A percentile compares a stretch with the other conserved stretches of the same genome.
These are phyloP conservation scores for Phytophthora aleatoria DNA, from an alignment of 352 stramenopile species.

Conservation along the genomic window DNA sequence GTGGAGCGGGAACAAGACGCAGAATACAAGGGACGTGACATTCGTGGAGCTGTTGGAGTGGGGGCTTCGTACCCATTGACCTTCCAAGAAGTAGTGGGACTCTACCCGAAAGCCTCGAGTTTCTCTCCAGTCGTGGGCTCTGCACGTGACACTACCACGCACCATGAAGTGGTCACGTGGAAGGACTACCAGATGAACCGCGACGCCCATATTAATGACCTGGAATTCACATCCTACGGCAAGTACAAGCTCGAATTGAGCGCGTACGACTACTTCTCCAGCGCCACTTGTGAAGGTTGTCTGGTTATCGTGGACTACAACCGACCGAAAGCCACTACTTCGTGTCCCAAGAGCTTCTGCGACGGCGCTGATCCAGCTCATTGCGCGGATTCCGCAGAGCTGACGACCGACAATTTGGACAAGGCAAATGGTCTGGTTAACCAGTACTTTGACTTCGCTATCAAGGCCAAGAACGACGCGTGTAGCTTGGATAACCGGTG, in stretches of 20 bases:
- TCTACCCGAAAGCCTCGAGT: constrained; percentile 10
- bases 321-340: constrained; percentile 42
- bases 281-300: constrained; percentile 53
- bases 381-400: constrained; percentile 10
- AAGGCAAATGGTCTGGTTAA: constrained; percentile 28
- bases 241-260: constrained; percentile 62
- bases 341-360: constrained; percentile 48
- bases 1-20: constrained; percentile 17
- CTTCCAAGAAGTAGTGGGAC: constrained; percentile 17
- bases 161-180: constrained; percentile 42
- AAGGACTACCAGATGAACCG: constrained; percentile 54
- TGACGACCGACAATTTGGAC: constrained; percentile 43
- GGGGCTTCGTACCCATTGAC: constrained; percentile 12
- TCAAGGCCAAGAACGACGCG: constrained; percentile 52
- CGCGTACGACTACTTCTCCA: constrained; percentile 52
- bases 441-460: constrained; percentile 48
- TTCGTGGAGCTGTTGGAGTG: constrained; percentile 11
- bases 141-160: not conserved
- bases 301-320: constrained; percentile 59
- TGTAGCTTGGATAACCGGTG: constrained; percentile 54
- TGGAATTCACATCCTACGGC: constrained; percentile 50
- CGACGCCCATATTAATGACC: constrained; percentile 41
- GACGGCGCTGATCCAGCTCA: constrained; percentile 27
- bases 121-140: constrained; percentile 18
- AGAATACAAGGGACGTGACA: constrained; percentile 28